phyloP scores from a whole-genome alignment of 2,329 filamentous ascomycete genomes.

The Aureobasidium sp. region DNA sequence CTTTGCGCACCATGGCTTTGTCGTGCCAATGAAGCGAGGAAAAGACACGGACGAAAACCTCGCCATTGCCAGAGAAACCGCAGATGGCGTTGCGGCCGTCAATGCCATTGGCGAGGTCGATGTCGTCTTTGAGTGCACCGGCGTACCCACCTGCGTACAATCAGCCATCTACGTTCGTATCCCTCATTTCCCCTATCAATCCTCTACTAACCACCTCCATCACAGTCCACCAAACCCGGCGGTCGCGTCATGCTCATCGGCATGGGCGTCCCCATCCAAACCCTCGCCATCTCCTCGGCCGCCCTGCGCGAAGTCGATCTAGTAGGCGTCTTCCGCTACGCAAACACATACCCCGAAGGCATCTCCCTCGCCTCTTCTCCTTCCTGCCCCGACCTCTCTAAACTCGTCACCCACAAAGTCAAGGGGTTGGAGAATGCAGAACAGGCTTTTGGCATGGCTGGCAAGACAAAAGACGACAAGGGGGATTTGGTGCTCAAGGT shows the following conservation, averaged over 20 bases:
- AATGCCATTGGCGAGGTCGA: slow-evolving; percentile 52
- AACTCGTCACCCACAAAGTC: slow-evolving; percentile 68
- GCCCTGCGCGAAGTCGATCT: slow-evolving; percentile 71
- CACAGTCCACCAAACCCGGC: slow-evolving; percentile 54
- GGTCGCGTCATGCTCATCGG: slow-evolving; percentile 70
- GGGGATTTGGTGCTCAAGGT: slow-evolving; percentile 68
- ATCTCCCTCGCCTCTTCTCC: slow-evolving; percentile 50
- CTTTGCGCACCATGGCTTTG: slow-evolving; percentile 41
- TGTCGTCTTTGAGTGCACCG: slow-evolving; percentile 69
- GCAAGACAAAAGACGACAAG: slow-evolving; percentile 58
- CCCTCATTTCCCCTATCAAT: neutral
- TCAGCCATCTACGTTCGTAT: slow-evolving; percentile 57
- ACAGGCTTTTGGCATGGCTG: slow-evolving; percentile 64
- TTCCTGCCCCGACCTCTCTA: slow-evolving; percentile 56
- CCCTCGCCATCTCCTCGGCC: slow-evolving; percentile 64
- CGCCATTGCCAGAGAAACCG: slow-evolving; percentile 45
- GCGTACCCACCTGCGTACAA: slow-evolving; percentile 68
- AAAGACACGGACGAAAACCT: slow-evolving; percentile 48
- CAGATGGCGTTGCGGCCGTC: slow-evolving; percentile 36
- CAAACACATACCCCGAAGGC: slow-evolving; percentile 67
- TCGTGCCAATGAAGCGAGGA: slow-evolving; percentile 41
- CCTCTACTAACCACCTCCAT: neutral
- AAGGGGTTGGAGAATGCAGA: slow-evolving; percentile 55
- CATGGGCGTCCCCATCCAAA: slow-evolving; percentile 72
- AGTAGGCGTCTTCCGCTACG: slow-evolving; percentile 70